Percentiles rank a stretch among this genome's conserved stretches.
Evolutionary conservation across 148 eudicot genomes (phyloP).

Genomic region (Rheum nobile): DNA sequence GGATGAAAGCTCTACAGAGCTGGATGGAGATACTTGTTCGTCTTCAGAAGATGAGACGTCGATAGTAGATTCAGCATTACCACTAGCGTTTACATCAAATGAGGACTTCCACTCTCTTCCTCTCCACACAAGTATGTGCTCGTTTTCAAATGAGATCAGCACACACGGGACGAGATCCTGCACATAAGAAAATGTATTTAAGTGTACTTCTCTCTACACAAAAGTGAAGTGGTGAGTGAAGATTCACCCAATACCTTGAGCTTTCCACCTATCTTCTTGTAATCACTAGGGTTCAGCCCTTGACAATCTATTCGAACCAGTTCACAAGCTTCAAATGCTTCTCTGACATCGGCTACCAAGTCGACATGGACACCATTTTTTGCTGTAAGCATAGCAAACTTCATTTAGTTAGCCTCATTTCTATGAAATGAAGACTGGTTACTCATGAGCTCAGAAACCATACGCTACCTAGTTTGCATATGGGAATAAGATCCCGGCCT

Average conservation of each 20-base stretch:
- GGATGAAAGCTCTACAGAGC: too few relatives aligned
- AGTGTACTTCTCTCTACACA: background rate
- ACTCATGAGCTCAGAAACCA: background rate
- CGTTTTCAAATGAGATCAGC: slow-evolving; percentile 70
- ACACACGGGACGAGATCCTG: slow-evolving; percentile 96
- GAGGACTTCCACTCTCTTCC: slow-evolving; percentile 84
- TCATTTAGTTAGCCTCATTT: background rate
- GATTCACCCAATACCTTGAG: slow-evolving; percentile 51
- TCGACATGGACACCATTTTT: slow-evolving; percentile 74
- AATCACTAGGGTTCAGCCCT: slow-evolving; percentile 83
- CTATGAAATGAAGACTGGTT: background rate
- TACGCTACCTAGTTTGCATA: slow-evolving; percentile 81
- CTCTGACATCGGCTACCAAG: slow-evolving; percentile 53
- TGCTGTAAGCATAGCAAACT: slow-evolving; percentile 25
- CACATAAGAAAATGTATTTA: slow-evolving; percentile 10
- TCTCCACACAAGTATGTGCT: slow-evolving; percentile 93
- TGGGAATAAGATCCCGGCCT: slow-evolving; percentile 67
- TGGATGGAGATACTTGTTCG: slow-evolving; percentile 16
- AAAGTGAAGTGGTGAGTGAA: background rate
- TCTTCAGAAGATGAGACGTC: slow-evolving; percentile 19
- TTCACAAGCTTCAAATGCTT: slow-evolving; percentile 96
- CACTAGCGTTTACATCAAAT: background rate
- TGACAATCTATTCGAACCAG: slow-evolving; percentile 74
- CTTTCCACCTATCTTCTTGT: slow-evolving; percentile 79
- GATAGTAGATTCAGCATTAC: slow-evolving; percentile 9